Evolutionary conservation across 2,329 filamentous ascomycete genomes (phyloP), one percentile per base, ranked within the genome.

Genomic region (Trichoderma oligosporum): DNA sequence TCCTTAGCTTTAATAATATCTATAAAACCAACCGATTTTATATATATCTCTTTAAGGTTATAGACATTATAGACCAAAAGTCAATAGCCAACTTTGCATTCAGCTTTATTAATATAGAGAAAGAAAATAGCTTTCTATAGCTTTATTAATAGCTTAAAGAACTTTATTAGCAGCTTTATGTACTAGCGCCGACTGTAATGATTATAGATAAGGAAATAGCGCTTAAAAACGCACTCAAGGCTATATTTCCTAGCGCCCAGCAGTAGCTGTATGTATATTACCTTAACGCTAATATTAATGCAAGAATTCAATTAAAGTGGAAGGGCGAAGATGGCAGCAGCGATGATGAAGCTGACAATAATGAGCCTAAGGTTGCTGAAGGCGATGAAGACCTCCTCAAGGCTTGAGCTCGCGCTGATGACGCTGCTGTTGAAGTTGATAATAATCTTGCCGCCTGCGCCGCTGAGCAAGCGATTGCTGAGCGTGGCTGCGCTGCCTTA

Each of bases 1-100:
- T 47, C 16, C 7, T 46, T 31, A 11, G 44, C 3, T n/a, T 33
- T 20, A 29, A 46, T 46, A 46, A 46, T 46, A 46, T 46, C 29
- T 46, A 46, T 46, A 46, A 46, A 29, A 31, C 5, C 1, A 41
- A 41, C 7, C 14, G 7, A 9, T 44, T 25, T 27, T n/a, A 16
- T 16, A n/a, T 47, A 18, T 47, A 35, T 47, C n/a, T 47, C 7
- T 48, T 48, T 33, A 22, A 48, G n/a, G n/a, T 33, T 48, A 48
- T 36, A 8, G 7, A 5, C 4, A 35, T 35, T 48, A 48, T 24
- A 36, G 18, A 33, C 5, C 16, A 35, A 7, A 33, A 24, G 25
- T 33, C 9, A 22, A 48, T 48, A 35, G 5, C 7, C 12, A 48
- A 35, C 18, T 24, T 48, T 47, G 22, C 27, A 4, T 47, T 47